These are phyloP conservation scores for Salvia sclarea DNA, from an alignment of 305 asterid genomes.

Conservation along the genomic window DNA sequence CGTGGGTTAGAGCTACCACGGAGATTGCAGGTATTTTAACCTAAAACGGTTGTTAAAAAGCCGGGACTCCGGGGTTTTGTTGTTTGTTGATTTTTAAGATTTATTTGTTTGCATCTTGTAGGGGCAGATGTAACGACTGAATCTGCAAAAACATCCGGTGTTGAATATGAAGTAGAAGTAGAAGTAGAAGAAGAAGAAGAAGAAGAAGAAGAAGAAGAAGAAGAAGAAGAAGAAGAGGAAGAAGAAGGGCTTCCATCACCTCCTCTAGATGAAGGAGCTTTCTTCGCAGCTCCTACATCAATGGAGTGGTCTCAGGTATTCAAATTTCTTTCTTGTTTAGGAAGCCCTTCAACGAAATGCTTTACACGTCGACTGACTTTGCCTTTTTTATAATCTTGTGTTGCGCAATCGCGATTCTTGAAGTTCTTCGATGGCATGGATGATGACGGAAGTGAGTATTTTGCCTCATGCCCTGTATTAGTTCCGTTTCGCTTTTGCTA, in stretches of 20 bases:
- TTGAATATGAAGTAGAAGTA: no score
- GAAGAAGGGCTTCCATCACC: constrained; percentile 86
- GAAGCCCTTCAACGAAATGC: neutral
- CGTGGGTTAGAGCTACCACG: constrained; percentile 55
- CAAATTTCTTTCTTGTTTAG: neutral
- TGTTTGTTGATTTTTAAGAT: neutral
- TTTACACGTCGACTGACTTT: constrained; percentile 28
- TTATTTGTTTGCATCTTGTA: constrained; percentile 10
- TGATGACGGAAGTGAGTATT: constrained; percentile 89
- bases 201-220: constrained; percentile 48
- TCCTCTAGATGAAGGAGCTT: constrained; percentile 82
- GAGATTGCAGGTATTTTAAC: constrained; percentile 54
- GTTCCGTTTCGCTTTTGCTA: constrained; percentile 46
- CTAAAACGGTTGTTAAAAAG: neutral
- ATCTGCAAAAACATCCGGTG: constrained; percentile 55
- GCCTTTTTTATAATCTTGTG: constrained; percentile 17
- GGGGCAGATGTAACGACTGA: constrained; percentile 55
- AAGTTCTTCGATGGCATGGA: constrained; percentile 94
- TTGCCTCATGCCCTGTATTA: constrained; percentile 19
- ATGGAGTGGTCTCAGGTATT: constrained; percentile 74
- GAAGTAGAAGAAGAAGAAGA: constrained; percentile 38
- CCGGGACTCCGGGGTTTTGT: neutral
- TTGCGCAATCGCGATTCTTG: constrained; percentile 25
- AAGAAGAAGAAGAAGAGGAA: constrained; percentile 53
- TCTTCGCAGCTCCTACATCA: constrained; percentile 52